Base-by-base conservation (phyloP, 2,329 filamentous ascomycete species). In the Aspergillus aculeatinus region DNA sequence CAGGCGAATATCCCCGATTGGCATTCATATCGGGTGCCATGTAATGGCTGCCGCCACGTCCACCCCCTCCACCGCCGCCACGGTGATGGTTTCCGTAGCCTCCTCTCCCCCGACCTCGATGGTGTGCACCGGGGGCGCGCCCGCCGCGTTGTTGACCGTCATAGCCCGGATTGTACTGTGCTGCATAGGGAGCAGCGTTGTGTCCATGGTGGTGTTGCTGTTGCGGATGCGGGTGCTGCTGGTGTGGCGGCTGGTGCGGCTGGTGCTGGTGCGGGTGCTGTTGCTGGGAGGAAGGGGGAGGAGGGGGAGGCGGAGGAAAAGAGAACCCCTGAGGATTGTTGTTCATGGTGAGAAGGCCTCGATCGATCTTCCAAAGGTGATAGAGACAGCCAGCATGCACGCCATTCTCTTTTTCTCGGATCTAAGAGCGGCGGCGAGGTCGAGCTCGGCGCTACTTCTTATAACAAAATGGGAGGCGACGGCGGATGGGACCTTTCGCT, bases 241-340 rank as follows among this genome's bases (percentile, higher is more conserved):
- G 67, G 58, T 53, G 68, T 35, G 50, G 63, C 33, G 63, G 64
- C 48, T 52, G 67, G 53, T 47, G 65, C 31, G 63, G 63, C 44
- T 63, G 68, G 44, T 65, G 67, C 35, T 62, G 63, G 19, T 29
- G 63, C 39, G 51, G 67, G 58, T 53, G 66, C 44, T 63, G 68
- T 44, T 65, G 67, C 35, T 63, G 63, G 21, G 58, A 62, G 21
- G 58, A 62, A 23, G 68, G 57, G 9, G 75, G 75, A 42, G 76
- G 76, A 39, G 77, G 78, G 23, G 78, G 78, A 35, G 79, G 79
- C 21, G 77, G 78, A 60, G 79, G 78, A 64, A 80, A 81, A 48
- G 78, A 75, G 67, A 80, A 80, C 27, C 74, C 76, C 68, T 78
- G 74, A 55, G 76, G 70, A 44, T 44, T 44, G 16, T 44, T 44